These are phyloP conservation scores for Bryum argenteum DNA, from an alignment of 225 moss, liverwort and hornwort genomes.

Conservation along the genomic window DNA sequence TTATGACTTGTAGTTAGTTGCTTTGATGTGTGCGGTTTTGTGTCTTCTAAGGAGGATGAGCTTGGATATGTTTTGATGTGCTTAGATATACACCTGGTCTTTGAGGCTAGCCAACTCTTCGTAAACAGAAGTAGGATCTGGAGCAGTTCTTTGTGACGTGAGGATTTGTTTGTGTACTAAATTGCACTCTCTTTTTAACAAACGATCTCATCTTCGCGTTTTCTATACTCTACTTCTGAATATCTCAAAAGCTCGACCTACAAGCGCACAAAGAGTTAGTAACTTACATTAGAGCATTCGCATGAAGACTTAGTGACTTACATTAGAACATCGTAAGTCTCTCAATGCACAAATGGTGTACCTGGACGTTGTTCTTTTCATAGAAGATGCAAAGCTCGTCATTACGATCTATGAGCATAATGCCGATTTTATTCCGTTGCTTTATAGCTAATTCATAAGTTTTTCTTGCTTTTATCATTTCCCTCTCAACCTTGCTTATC, in stretches of 20 bases:
- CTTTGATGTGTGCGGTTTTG: rapidly evolving
- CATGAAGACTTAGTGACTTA: not conserved
- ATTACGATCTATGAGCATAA: conserved; percentile 81
- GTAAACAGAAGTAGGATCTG: conserved; percentile 45
- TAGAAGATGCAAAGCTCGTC: conserved; percentile 93
- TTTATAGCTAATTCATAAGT: conserved; percentile 61
- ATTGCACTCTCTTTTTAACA: conserved; percentile 64
- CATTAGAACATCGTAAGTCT: not conserved
- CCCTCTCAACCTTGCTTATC: conserved; percentile 49
- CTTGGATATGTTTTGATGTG: not conserved
- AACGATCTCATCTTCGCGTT: conserved; percentile 70
- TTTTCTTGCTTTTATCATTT: conserved; percentile 60
- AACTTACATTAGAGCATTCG: not conserved
- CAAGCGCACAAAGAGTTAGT: not conserved
- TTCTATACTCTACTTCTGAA: conserved; percentile 68
- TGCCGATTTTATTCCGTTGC: conserved; percentile 66
- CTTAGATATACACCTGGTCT: conserved; percentile 42
- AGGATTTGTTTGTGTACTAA: conserved; percentile 49
- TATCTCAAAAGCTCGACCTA: conserved; percentile 63
- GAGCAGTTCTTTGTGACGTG: conserved; percentile 51
- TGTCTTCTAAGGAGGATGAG: not conserved
- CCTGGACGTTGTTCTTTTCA: conserved; percentile 84
- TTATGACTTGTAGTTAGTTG: no score
- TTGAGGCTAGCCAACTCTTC: conserved; percentile 56
- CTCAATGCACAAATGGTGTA: not conserved